phyloP scores from a whole-genome alignment of 352 stramenopile species.

The Pythium phragmiticola region DNA sequence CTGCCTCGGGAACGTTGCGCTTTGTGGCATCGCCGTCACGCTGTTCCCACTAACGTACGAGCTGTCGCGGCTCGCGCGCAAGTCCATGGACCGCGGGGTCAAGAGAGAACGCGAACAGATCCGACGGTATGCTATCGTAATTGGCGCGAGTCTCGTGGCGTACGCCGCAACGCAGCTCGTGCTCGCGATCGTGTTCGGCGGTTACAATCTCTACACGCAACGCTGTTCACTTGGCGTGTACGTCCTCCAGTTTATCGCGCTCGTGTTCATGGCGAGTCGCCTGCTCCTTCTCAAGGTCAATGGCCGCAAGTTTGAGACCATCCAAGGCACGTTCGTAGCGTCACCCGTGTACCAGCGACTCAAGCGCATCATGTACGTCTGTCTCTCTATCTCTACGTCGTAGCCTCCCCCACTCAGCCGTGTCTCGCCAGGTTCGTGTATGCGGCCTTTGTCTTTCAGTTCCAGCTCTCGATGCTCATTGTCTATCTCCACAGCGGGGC shows the following conservation, averaged over 20 bases:
- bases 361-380: conserved; percentile 59
- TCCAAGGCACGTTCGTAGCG: conserved; percentile 59
- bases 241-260: conserved; percentile 43
- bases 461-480: conserved; percentile 31
- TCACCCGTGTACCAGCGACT: conserved; percentile 72
- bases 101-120: conserved; percentile 44
- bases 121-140: conserved; percentile 30
- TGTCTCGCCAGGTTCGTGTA: conserved; percentile 44
- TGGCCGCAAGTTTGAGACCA: conserved; percentile 61
- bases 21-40: conserved; percentile 50
- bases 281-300: conserved; percentile 45
- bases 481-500: conserved; percentile 9
- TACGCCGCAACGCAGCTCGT: conserved; percentile 33
- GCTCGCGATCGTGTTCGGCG: conserved; percentile 32
- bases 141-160: conserved; percentile 31
- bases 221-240: conserved; percentile 42
- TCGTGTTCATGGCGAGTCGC: conserved; percentile 51
- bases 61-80: conserved; percentile 51
- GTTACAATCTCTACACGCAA: conserved; percentile 57
- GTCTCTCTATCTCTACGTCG: background rate
- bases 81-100: conserved; percentile 60
- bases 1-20: conserved; percentile 46
- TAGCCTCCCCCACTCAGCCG: no score
- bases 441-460: conserved; percentile 57
- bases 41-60: conserved; percentile 57